phyloP scores from a whole-genome alignment of 495 filamentous ascomycete species.

The Penicillium canescens region DNA sequence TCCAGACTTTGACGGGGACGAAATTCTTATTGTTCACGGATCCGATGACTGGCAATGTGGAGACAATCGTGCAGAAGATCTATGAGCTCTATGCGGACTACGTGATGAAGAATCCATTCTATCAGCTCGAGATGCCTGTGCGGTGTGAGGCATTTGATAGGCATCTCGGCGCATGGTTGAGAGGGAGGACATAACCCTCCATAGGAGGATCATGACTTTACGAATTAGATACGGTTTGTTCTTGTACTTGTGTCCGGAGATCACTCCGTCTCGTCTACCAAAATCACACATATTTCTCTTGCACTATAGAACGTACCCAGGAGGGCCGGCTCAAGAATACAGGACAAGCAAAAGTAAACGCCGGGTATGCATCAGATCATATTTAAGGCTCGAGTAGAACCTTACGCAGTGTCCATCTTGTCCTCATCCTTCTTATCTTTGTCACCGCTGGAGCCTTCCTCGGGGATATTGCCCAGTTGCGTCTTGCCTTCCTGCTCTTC shows the following conservation, averaged over 20 bases:
- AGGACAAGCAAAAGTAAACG: slow-evolving; percentile 32
- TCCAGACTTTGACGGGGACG: slow-evolving; percentile 88
- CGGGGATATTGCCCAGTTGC: slow-evolving; percentile 76
- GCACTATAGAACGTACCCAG: slow-evolving; percentile 12
- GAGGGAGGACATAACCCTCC: slow-evolving; percentile 31
- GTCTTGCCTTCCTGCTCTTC: slow-evolving; percentile 71
- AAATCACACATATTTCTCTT: slow-evolving; percentile 24
- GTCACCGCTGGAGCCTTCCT: slow-evolving; percentile 71
- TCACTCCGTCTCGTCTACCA: slow-evolving; percentile 20
- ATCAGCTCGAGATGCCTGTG: slow-evolving; percentile 96
- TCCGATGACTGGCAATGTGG: slow-evolving; percentile 84
- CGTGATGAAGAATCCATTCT: slow-evolving; percentile 99
- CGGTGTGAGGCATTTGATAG: slow-evolving; percentile 93
- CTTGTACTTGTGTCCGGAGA: slow-evolving; percentile 6
- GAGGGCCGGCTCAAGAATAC: slow-evolving; percentile 27
- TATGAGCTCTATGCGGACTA: slow-evolving; percentile 97
- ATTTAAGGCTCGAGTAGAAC: slow-evolving; percentile 17
- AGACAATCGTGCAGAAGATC: slow-evolving; percentile 74
- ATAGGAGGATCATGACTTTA: slow-evolving; percentile 26
- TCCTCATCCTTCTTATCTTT: slow-evolving; percentile 71
- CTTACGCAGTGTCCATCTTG: slow-evolving; percentile 68
- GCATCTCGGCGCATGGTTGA: slow-evolving; percentile 59
- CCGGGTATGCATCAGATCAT: slow-evolving; percentile 48
- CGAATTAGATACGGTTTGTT: slow-evolving; percentile 26
- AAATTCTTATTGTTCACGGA: slow-evolving; percentile 97